Evolutionary conservation across 495 filamentous ascomycete genomes (phyloP).

Genomic region (Platismatia glauca): DNA sequence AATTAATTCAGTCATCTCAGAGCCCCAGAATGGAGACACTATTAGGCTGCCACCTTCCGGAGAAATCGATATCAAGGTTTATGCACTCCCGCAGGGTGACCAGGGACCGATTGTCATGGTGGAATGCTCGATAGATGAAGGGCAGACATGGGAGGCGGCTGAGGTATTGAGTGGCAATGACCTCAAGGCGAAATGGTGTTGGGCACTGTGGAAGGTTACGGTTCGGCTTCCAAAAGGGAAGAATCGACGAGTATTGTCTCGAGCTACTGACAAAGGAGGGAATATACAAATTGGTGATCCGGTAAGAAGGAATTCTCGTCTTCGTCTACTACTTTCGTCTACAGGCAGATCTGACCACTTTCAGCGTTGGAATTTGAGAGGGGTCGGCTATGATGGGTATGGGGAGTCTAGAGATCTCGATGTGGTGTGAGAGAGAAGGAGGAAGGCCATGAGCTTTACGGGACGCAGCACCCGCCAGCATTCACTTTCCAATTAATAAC

Average conservation of each 20-base stretch:
- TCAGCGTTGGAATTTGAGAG: constrained; percentile 47
- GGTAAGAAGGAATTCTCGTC: constrained; percentile 6
- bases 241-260: constrained; percentile 39
- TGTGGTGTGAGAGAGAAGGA: constrained; percentile 17
- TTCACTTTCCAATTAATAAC: no score
- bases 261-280: constrained; percentile 43
- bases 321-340: neutral
- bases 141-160: constrained; percentile 42
- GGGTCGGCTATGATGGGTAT: constrained; percentile 54
- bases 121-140: constrained; percentile 43
- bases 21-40: constrained; percentile 35
- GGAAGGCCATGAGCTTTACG: neutral
- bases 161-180: constrained; percentile 26
- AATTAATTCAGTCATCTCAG: constrained; percentile 48
- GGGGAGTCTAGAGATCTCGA: constrained; percentile 42
- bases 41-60: constrained; percentile 32
- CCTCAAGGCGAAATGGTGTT: constrained; percentile 37
- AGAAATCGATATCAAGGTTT: constrained; percentile 41
- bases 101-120: constrained; percentile 46
- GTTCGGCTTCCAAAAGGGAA: constrained; percentile 29
- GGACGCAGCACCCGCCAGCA: neutral
- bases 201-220: constrained; percentile 39
- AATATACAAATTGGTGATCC: constrained; percentile 40
- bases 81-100: constrained; percentile 47
- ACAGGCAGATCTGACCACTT: neutral